phyloP scores from a whole-genome alignment of 805 yeast species.

The Candida sanyiensis region DNA sequence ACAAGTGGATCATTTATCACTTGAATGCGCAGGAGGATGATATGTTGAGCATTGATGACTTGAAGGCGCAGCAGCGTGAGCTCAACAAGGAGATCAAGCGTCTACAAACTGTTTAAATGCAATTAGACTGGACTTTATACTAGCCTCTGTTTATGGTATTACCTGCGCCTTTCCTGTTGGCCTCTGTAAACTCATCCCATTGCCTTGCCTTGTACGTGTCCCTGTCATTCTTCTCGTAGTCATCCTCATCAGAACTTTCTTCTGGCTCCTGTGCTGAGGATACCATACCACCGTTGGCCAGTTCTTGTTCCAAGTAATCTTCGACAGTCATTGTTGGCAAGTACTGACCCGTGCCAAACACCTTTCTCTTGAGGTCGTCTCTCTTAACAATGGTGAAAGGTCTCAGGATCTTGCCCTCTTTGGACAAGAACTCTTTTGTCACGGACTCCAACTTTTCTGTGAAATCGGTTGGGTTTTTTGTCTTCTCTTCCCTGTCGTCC shows the following conservation, averaged over 20 bases:
- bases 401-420: constrained; percentile 70
- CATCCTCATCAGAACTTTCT: constrained; percentile 47
- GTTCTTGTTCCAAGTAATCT: constrained; percentile 81
- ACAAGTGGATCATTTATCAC: constrained; percentile 36
- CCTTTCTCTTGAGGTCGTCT: constrained; percentile 55
- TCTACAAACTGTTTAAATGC: constrained; percentile 1
- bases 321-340: constrained; percentile 94
- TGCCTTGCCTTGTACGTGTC: constrained; percentile 72
- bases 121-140: neutral
- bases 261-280: constrained; percentile 30
- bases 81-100: constrained; percentile 5
- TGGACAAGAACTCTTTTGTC: constrained; percentile 47
- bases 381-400: constrained; percentile 76
- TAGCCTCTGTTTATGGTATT: constrained; percentile 70
- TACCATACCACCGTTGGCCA: constrained; percentile 76
- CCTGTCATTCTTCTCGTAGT: constrained; percentile 49
- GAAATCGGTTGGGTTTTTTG: constrained; percentile 39
- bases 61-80: constrained; percentile 3
- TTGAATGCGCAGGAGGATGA: constrained; percentile 18
- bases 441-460: constrained; percentile 59
- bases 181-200: constrained; percentile 94
- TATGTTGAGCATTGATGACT: constrained; percentile 15
- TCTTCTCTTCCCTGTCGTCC: constrained; percentile 16
- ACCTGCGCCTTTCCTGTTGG: constrained; percentile 83
- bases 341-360: constrained; percentile 86